Evolutionary conservation across 2,329 filamentous ascomycete genomes (phyloP).

Genomic region (Colletotrichum sp.): DNA sequence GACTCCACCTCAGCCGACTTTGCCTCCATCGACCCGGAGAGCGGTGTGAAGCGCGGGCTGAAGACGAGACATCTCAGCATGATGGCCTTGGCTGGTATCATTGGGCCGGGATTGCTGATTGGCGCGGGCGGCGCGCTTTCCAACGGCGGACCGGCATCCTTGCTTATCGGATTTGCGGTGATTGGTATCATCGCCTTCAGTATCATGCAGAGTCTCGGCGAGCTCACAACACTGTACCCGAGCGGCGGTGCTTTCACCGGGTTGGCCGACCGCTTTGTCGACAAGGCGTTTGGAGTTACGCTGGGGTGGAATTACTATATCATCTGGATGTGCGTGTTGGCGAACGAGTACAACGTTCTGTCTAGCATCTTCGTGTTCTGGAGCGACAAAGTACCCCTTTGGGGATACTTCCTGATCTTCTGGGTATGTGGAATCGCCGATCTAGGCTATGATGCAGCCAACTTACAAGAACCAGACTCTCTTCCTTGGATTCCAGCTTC

Average conservation of each 20-base stretch:
- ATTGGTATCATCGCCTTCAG: conserved; percentile 72
- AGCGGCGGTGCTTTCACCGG: conserved; percentile 74
- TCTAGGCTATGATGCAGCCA: not conserved
- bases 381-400: conserved; percentile 64
- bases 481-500: conserved; percentile 70
- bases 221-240: conserved; percentile 75
- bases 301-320: conserved; percentile 76
- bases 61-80: conserved; percentile 72
- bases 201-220: conserved; percentile 76
- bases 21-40: conserved; percentile 59
- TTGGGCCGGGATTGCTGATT: conserved; percentile 73
- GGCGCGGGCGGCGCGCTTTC: conserved; percentile 72
- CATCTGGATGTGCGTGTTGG: conserved; percentile 68
- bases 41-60: conserved; percentile 70
- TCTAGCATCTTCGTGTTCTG: conserved; percentile 70
- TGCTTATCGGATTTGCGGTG: conserved; percentile 75
- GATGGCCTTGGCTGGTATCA: conserved; percentile 67
- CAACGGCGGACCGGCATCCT: conserved; percentile 71
- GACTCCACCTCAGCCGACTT: conserved; percentile 40
- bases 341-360: conserved; percentile 75
- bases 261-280: conserved; percentile 72
- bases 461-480: conserved; percentile 37
- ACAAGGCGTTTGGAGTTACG: conserved; percentile 70
- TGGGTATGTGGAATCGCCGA: conserved; percentile 52
- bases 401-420: conserved; percentile 75